Evolutionary conservation across 2,329 filamentous ascomycete genomes (phyloP), one percentile per base, ranked within the genome.

Genomic region (Grosmannia clavigera): DNA sequence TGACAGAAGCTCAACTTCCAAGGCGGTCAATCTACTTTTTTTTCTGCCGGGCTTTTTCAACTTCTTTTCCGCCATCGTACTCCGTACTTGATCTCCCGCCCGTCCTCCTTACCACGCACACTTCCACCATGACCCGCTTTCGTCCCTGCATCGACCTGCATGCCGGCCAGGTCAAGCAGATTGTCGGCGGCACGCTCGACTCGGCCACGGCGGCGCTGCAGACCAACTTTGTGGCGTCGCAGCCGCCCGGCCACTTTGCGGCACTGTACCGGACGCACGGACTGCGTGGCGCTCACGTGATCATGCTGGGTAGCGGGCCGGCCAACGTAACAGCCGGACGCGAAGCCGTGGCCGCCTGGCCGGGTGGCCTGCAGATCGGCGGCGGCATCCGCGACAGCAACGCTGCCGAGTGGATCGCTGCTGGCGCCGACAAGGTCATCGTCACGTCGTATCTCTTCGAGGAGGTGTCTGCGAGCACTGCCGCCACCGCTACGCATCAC

Each of bases 81-180:
- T 35, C 33, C 33, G 33, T 35, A 40, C 11, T 40, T 22, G 22
- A 22, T 22, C 22, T 22, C 22, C 22, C 22, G 22, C 22, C 22
- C 22, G 22, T 22, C 22, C 22, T 22, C 22, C 22, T 22, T 22
- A 22, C 22, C 22, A 22, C 22, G 22, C 22, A 22, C 22, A 22
- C 38, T 6, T 9, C 59, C 19, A 53, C n/a, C n/a, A 67, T 99
- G 94, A 97, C 94, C 3, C 85, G 86, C 67, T 99, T 99, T 70
- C 82, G 94, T 48, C 94, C 94, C 25, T 99, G 94, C 70, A 97
- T 99, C 73, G 94, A 99, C 75, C 82, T 99, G 58, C 94, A 99
- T 73, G 87, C 92, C n/a, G 94, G 94, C 16, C 87, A 92, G 70
- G 94, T 99, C 62, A 99, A 99, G 78, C 94, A 99, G 73, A 99